These are phyloP conservation scores for Brassica cretica DNA, from an alignment of 345 rosid genomes.

Conservation along the genomic window DNA sequence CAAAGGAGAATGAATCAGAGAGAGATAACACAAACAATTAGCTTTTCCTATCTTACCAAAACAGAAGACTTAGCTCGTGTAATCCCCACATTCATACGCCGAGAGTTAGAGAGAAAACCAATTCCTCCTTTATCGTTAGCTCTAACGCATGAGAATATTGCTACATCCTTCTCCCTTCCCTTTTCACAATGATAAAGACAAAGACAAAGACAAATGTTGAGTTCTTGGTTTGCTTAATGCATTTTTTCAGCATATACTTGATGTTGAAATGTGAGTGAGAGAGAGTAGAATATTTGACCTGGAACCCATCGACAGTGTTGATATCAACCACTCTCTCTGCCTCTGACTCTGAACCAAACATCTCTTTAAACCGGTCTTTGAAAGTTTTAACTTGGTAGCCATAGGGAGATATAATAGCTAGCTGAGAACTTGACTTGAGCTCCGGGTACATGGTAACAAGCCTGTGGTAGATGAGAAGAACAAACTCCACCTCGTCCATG, in stretches of 20 bases:
- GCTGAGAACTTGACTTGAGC: constrained; percentile 84
- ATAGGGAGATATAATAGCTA: constrained; percentile 90
- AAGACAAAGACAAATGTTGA: background rate
- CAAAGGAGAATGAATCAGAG: background rate
- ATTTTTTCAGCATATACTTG: background rate
- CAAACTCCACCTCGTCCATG: constrained; percentile 81
- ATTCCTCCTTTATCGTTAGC: constrained; percentile 66
- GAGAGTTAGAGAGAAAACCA: constrained; percentile 80
- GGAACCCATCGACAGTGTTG: constrained; percentile 93
- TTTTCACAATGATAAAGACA: constrained; percentile 23
- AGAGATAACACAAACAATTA: background rate
- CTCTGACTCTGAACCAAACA: constrained; percentile 76
- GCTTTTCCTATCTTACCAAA: constrained; percentile 52
- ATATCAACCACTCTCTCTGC: constrained; percentile 75
- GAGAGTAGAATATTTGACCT: constrained; percentile 53
- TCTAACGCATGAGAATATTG: constrained; percentile 93
- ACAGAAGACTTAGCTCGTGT: constrained; percentile 92
- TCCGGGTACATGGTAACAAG: constrained; percentile 69
- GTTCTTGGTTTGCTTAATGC: background rate
- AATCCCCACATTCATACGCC: constrained; percentile 96
- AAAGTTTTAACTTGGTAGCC: constrained; percentile 87
- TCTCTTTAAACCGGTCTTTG: constrained; percentile 71
- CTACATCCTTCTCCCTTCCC: constrained; percentile 98
- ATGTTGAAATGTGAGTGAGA: background rate
- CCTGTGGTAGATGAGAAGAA: constrained; percentile 73